Evolutionary conservation across 441 rosid genomes (phyloP).

Genomic region (Erysimum cheiri): DNA sequence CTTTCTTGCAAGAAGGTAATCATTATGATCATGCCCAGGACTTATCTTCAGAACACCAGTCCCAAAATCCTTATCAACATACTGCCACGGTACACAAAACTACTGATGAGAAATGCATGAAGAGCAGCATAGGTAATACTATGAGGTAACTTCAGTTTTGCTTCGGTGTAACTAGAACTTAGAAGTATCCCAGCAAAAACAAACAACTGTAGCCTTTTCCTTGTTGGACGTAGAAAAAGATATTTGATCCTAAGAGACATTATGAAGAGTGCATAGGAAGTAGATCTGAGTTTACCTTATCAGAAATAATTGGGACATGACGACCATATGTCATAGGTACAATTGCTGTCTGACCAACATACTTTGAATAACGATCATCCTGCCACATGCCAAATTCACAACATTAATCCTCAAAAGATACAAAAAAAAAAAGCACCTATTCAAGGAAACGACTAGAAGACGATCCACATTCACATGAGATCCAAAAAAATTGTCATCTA

Average conservation of each 20-base stretch:
- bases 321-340: constrained; percentile 99
- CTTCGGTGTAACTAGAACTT: constrained; percentile 27
- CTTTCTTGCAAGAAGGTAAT: constrained; percentile 96
- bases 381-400: constrained; percentile 46
- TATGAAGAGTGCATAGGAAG: constrained; percentile 21
- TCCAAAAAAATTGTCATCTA: neutral
- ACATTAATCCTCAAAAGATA: constrained; percentile 19
- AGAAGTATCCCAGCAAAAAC: constrained; percentile 7
- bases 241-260: constrained; percentile 4
- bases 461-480: constrained; percentile 7
- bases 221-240: constrained; percentile 19
- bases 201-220: constrained; percentile 14
- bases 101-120: constrained; percentile 17
- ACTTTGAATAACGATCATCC: constrained; percentile 92
- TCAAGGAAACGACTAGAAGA: constrained; percentile 9
- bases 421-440: neutral
- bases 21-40: constrained; percentile 99
- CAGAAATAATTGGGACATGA: constrained; percentile 89
- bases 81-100: constrained; percentile 55
- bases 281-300: constrained; percentile 62
- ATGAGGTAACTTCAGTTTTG: constrained; percentile 22
- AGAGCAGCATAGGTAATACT: constrained; percentile 10
- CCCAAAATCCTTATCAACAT: constrained; percentile 98
- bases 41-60: constrained; percentile 99
- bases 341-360: constrained; percentile 85